These are phyloP conservation scores for Penicillium simplicissimum DNA, from an alignment of 495 filamentous ascomycete species.

Conservation along the genomic window DNA sequence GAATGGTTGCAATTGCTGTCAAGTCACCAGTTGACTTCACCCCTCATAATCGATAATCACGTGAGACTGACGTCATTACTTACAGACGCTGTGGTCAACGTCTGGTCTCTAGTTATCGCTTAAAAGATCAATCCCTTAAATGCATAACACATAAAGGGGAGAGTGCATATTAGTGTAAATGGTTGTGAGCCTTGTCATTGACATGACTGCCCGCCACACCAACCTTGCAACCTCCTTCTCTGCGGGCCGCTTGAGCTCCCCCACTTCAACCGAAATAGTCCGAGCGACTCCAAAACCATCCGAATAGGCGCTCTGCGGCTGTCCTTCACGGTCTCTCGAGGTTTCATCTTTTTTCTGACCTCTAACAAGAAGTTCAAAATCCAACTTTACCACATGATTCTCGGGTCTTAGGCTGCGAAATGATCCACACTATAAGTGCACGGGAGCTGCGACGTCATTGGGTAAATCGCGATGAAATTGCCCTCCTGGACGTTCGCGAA, in stretches of 20 bases:
- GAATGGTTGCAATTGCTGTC: too few species aligned
- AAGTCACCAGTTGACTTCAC: too few species aligned
- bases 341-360: background rate
- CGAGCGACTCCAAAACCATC: conserved; percentile 11
- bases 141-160: too few species aligned
- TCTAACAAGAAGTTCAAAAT: background rate
- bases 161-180: too few species aligned
- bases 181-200: too few species aligned
- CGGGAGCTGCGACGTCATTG: conserved; percentile 20
- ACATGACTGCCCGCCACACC: too few species aligned
- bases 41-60: too few species aligned
- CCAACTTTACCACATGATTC: background rate
- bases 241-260: background rate
- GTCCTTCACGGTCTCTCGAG: background rate
- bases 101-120: too few species aligned
- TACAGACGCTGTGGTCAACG: too few species aligned
- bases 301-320: background rate
- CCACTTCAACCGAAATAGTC: conserved; percentile 9
- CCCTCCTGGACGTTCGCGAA: conserved; percentile 29
- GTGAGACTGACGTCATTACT: too few species aligned
- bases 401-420: background rate
- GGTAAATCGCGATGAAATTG: conserved; percentile 21
- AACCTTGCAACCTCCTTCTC: background rate
- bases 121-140: too few species aligned
- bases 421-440: conserved; percentile 19